Evolutionary conservation across 495 filamentous ascomycete species (phyloP).

Genomic region (Aspergillus wentii): DNA sequence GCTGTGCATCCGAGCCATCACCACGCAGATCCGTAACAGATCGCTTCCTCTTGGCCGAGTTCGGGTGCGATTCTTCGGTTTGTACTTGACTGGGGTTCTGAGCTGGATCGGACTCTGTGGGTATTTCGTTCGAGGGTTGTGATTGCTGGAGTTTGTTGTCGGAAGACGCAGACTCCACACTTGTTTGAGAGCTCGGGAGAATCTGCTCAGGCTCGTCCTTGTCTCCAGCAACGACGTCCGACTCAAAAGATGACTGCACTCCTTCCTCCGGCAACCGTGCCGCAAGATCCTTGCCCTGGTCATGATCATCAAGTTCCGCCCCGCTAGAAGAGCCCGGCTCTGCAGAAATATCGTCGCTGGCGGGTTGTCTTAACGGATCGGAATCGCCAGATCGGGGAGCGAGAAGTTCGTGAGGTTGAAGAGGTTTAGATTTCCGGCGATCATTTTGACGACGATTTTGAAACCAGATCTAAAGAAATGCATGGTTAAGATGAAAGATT

Average conservation of each 20-base stretch:
- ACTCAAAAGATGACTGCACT: conserved; percentile 28
- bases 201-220: conserved; percentile 23
- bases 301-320: conserved; percentile 22
- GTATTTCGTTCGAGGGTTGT: conserved; percentile 17
- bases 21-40: conserved; percentile 26
- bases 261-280: conserved; percentile 24
- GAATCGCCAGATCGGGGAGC: conserved; percentile 44
- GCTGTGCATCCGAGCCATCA: conserved; percentile 7
- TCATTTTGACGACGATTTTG: conserved; percentile 95
- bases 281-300: conserved; percentile 12
- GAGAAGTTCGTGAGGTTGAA: conserved; percentile 75
- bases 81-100: conserved; percentile 10
- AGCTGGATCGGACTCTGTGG: conserved; percentile 9
- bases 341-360: conserved; percentile 35
- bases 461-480: conserved; percentile 83
- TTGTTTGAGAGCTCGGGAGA: conserved; percentile 31
- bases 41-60: conserved; percentile 33
- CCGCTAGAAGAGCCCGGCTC: conserved; percentile 32
- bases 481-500: conserved; percentile 12
- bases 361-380: conserved; percentile 48
- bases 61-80: conserved; percentile 17
- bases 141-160: neutral
- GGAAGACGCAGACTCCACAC: conserved; percentile 13
- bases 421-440: conserved; percentile 81
- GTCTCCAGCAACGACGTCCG: conserved; percentile 19